Conservation (phyloP, 208 protist genomes). For the Trypanosomatidae sp. region DNA sequence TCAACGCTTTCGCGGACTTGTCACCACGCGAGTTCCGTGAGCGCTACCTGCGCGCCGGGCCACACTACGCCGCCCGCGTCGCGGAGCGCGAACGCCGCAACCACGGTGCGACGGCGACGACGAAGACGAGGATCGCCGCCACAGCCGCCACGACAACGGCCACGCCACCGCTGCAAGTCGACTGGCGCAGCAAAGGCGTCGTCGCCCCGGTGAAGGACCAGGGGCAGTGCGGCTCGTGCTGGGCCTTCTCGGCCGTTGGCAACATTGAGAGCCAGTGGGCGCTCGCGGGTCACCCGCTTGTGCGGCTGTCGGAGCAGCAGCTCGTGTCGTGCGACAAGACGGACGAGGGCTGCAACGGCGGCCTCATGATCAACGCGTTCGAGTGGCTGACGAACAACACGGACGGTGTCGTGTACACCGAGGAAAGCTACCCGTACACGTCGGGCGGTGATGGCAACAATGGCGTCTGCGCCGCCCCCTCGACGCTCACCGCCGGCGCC, state of each 20-base stretch:
- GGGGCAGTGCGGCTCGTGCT: slow-evolving; percentile 93
- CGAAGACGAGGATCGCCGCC: not conserved
- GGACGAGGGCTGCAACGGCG: slow-evolving; percentile 85
- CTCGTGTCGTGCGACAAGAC: slow-evolving; percentile 89
- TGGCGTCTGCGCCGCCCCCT: not conserved
- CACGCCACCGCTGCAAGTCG: slow-evolving; percentile 4
- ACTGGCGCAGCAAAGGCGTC: slow-evolving; percentile 81
- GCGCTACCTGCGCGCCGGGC: slow-evolving; percentile 15
- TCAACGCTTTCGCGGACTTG: slow-evolving; percentile 31
- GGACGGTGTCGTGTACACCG: slow-evolving; percentile 50
- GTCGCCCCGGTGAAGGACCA: slow-evolving; percentile 93
- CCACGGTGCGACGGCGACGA: not conserved
- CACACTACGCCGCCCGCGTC: slow-evolving; percentile 1
- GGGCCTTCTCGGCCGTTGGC: slow-evolving; percentile 92
- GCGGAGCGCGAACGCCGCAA: slow-evolving; percentile 2
- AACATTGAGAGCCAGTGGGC: slow-evolving; percentile 78
- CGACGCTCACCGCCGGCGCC: slow-evolving; percentile 21
- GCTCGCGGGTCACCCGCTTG: slow-evolving; percentile 33
- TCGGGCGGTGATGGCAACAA: slow-evolving; percentile 23
- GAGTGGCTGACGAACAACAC: slow-evolving; percentile 63
- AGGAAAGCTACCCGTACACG: slow-evolving; percentile 82
- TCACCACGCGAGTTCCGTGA: slow-evolving; percentile 28
- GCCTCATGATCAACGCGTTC: slow-evolving; percentile 81
- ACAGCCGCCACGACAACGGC: not conserved
- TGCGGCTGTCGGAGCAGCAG: slow-evolving; percentile 87